phyloP scores from a whole-genome alignment of 495 filamentous ascomycete genomes.

The Peziza echinospora region DNA sequence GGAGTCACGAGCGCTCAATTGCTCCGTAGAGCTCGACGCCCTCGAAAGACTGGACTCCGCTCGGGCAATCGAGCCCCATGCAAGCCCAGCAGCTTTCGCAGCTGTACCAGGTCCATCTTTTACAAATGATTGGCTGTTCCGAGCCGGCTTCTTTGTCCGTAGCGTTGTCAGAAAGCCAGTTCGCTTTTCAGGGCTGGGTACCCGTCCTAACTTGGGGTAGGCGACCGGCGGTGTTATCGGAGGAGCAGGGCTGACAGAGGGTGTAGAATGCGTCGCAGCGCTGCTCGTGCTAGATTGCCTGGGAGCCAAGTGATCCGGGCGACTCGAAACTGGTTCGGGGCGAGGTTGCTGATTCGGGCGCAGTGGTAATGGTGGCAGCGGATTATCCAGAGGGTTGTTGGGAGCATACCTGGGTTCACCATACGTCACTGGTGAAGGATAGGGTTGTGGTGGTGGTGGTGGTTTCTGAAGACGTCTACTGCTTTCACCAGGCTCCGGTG shows the following conservation, averaged over 20 bases:
- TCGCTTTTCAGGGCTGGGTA: conserved; percentile 63
- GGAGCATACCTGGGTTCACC: too few species aligned
- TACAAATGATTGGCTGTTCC: conserved; percentile 19
- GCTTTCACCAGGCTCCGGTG: too few species aligned
- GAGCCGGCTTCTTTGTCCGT: conserved; percentile 24
- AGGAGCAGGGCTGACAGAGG: not conserved
- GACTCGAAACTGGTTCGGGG: not conserved
- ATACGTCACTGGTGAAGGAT: not conserved
- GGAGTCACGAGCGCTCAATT: not conserved
- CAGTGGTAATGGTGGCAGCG: conserved; percentile 30
- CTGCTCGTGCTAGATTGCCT: too few species aligned
- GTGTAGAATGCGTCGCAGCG: too few species aligned
- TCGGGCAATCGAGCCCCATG: conserved; percentile 45
- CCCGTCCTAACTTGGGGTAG: conserved; percentile 29
- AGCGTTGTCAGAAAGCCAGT: conserved; percentile 61
- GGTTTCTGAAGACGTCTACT: not conserved
- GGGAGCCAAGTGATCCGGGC: too few species aligned
- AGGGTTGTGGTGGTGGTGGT: not conserved
- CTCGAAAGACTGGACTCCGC: not conserved
- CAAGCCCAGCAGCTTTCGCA: conserved; percentile 69
- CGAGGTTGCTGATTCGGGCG: conserved; percentile 37
- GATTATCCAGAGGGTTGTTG: too few species aligned
- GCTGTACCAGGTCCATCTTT: conserved; percentile 29
- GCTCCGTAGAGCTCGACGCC: not conserved
- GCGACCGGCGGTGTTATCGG: conserved; percentile 2